Percentiles rank a stretch among this genome's conserved stretches.
Evolutionary conservation across 2,329 filamentous ascomycete genomes (phyloP).

Genomic region (Hirsutella thompsonii): DNA sequence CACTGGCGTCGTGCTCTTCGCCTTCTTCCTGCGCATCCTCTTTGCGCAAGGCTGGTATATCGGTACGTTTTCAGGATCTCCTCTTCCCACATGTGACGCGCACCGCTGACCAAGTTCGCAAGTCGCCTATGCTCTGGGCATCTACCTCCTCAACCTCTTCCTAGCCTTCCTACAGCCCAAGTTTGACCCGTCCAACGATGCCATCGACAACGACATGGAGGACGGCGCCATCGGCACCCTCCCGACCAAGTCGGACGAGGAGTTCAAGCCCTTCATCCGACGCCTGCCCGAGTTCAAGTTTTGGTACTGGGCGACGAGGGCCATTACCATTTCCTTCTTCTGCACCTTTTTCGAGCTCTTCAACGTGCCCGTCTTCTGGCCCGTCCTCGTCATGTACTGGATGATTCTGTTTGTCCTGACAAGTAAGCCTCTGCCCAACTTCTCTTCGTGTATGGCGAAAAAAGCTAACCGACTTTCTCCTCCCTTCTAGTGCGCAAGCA

Average conservation of each 20-base stretch:
- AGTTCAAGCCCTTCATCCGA: conserved; percentile 95
- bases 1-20: conserved; percentile 59
- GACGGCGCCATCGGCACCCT: conserved; percentile 72
- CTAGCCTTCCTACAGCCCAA: conserved; percentile 97
- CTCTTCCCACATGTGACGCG: not conserved
- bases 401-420: conserved; percentile 91
- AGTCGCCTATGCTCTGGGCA: conserved; percentile 96
- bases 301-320: conserved; percentile 91
- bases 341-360: conserved; percentile 93
- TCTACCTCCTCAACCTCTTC: conserved; percentile 98
- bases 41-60: conserved; percentile 98
- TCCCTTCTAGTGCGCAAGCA: conserved; percentile 75
- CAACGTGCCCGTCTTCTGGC: conserved; percentile 98
- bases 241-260: conserved; percentile 91
- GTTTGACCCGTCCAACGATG: conserved; percentile 92
- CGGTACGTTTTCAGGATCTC: conserved; percentile 39
- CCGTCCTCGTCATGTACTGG: conserved; percentile 97
- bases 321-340: conserved; percentile 67
- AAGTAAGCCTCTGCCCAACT: conserved; percentile 54
- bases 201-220: conserved; percentile 88
- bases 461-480: not conserved
- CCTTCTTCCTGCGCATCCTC: conserved; percentile 85
- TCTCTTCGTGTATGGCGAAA: too few relatives aligned
- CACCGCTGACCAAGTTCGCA: not conserved
- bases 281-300: conserved; percentile 98